Base-by-base conservation (phyloP, 2,329 filamentous ascomycete species). In the Mycogone perniciosa region DNA sequence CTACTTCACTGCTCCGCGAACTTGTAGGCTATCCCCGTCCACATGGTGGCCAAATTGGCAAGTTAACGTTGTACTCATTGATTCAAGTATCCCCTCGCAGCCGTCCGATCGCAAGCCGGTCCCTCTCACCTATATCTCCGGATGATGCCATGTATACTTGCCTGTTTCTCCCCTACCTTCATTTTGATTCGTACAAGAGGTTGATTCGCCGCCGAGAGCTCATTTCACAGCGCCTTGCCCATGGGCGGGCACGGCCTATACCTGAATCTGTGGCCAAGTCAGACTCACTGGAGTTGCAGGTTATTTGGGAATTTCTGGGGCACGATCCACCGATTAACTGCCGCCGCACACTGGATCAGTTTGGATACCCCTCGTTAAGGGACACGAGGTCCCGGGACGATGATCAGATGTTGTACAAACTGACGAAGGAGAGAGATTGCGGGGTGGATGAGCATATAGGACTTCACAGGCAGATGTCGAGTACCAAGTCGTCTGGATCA, bases 371-470 rank as follows among this genome's bases (percentile, higher is more conserved):
- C 0, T 80, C 79, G 2, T 66, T 85, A 0, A 69, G 75, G 7
- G 81, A 84, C 33, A 85, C 82, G 0, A 67, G 79, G 39, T 77
- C 79, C 0, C 69, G 82, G 13, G 82, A 85, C 39, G 80, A 82
- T 40, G 82, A 85, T 39, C 82, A 85, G 61, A 84, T 85, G 77
- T 65, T 85, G 6, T 85, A 84, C 63, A 85, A 85, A 57, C 66
- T 84, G 2, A 82, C 80, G 2, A 82, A 80, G 56, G 68, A 77
- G 50, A 64, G 73, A 2, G 51, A 57, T 1, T 59, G 59, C 9
- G 41, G 49, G 3, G 31, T 54, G 1, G 59, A 60, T 0, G 50
- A 63, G 5, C 59, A 62, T 0, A 54, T 59, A 3, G 56, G 57
- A 2, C 46, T 68, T 7, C 59, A 60, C 38, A 60, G 57, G 1